These are phyloP conservation scores for Rhizopus delemar DNA, from an alignment of 371 early-diverging fungal species.

Conservation along the genomic window DNA sequence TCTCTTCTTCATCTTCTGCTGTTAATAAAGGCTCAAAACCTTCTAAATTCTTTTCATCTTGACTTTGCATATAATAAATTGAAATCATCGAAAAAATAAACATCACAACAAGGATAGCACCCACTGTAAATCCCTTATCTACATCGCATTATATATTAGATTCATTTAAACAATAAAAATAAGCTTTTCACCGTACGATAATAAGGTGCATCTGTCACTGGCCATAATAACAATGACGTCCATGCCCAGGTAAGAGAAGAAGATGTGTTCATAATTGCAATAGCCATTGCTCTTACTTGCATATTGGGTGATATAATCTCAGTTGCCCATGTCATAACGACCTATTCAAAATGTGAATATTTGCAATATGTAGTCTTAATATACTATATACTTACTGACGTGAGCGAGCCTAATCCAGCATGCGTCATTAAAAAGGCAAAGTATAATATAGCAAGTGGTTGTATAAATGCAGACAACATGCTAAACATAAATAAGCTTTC, in stretches of 20 bases:
- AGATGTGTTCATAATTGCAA: conserved; percentile 50
- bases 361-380: neutral
- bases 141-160: neutral
- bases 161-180: neutral
- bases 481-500: conserved; percentile 6
- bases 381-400: conserved; percentile 31
- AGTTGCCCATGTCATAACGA: conserved; percentile 56
- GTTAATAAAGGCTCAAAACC: conserved; percentile 16
- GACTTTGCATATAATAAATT: conserved; percentile 15
- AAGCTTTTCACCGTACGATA: conserved; percentile 28
- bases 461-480: conserved; percentile 42
- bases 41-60: conserved; percentile 14
- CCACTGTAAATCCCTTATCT: conserved; percentile 35
- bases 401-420: conserved; percentile 37
- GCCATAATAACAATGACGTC: conserved; percentile 51
- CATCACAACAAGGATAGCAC: conserved; percentile 19
- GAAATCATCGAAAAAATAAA: conserved; percentile 22
- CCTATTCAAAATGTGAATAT: conserved; percentile 18
- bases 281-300: conserved; percentile 45
- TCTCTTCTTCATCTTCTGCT: conserved; percentile 4
- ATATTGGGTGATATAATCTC: conserved; percentile 41
- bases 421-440: conserved; percentile 40
- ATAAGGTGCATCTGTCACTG: conserved; percentile 50
- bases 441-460: conserved; percentile 47
- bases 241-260: conserved; percentile 41